These are phyloP conservation scores for Spergularia bocconei DNA, from an alignment of 148 eudicot species.

Conservation along the genomic window DNA sequence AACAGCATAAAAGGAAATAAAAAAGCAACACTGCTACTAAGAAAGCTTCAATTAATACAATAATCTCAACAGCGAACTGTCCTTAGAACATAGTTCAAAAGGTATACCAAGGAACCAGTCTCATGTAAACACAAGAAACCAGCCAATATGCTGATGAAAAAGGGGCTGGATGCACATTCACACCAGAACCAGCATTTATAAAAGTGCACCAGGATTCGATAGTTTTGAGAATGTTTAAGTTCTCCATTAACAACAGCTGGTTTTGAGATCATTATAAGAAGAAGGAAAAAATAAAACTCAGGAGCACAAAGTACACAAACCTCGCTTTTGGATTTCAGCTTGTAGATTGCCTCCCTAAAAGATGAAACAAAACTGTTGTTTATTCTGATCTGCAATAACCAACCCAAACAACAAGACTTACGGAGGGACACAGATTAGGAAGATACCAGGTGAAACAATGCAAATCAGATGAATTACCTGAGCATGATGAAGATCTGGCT, in stretches of 20 bases:
- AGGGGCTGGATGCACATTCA: not conserved
- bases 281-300: not conserved
- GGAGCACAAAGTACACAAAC: constrained; percentile 39
- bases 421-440: not conserved
- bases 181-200: not conserved
- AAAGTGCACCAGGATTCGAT: not conserved
- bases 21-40: not conserved
- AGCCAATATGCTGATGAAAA: not conserved
- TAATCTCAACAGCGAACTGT: not conserved
- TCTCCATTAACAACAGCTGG: not conserved
- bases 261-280: not conserved
- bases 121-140: not conserved
- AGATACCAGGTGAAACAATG: constrained; percentile 4
- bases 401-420: constrained; percentile 29
- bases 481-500: constrained; percentile 99
- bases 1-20: not conserved
- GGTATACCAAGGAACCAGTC: not conserved
- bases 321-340: constrained; percentile 93
- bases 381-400: constrained; percentile 80
- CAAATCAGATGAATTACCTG: constrained; percentile 50
- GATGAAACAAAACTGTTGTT: constrained; percentile 98
- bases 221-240: not conserved
- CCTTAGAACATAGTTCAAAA: too few relatives aligned
- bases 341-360: constrained; percentile 98
- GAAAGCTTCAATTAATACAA: not conserved